phyloP scores from a whole-genome alignment of 805 yeast species.

The Wickerhamomyces alni region DNA sequence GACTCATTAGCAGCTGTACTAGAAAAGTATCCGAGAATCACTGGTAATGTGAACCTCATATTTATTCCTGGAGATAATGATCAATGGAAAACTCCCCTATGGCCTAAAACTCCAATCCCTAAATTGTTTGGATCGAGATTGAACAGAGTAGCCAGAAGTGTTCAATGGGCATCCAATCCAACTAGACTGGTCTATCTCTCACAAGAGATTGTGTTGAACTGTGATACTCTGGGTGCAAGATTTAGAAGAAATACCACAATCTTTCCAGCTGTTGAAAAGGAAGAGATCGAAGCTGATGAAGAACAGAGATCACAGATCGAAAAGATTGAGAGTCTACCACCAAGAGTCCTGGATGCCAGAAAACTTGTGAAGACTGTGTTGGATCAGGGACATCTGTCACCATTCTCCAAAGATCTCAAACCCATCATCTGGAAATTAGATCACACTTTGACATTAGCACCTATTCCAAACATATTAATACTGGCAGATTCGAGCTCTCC shows the following conservation, averaged over 20 bases:
- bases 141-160: slow-evolving; percentile 47
- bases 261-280: slow-evolving; percentile 35
- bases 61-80: slow-evolving; percentile 89
- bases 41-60: slow-evolving; percentile 49
- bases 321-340: slow-evolving; percentile 31
- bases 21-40: slow-evolving; percentile 49
- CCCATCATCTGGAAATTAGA: slow-evolving; percentile 70
- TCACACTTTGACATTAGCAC: slow-evolving; percentile 62
- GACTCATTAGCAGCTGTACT: slow-evolving; percentile 67
- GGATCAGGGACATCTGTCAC: slow-evolving; percentile 86
- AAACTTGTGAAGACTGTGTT: slow-evolving; percentile 72
- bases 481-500: slow-evolving; percentile 71
- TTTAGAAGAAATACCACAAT: slow-evolving; percentile 64
- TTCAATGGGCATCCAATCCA: slow-evolving; percentile 72
- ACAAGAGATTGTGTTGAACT: slow-evolving; percentile 70
- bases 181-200: slow-evolving; percentile 69
- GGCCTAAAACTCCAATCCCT: slow-evolving; percentile 78
- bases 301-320: slow-evolving; percentile 22
- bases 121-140: slow-evolving; percentile 63
- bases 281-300: slow-evolving; percentile 10
- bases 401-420: slow-evolving; percentile 56
- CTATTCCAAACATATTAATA: slow-evolving; percentile 64
- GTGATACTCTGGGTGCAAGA: slow-evolving; percentile 70
- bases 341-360: slow-evolving; percentile 53
- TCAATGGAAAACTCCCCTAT: slow-evolving; percentile 79